Evolutionary conservation across 495 filamentous ascomycete genomes (phyloP).

Genomic region (Entonaema liquescens): DNA sequence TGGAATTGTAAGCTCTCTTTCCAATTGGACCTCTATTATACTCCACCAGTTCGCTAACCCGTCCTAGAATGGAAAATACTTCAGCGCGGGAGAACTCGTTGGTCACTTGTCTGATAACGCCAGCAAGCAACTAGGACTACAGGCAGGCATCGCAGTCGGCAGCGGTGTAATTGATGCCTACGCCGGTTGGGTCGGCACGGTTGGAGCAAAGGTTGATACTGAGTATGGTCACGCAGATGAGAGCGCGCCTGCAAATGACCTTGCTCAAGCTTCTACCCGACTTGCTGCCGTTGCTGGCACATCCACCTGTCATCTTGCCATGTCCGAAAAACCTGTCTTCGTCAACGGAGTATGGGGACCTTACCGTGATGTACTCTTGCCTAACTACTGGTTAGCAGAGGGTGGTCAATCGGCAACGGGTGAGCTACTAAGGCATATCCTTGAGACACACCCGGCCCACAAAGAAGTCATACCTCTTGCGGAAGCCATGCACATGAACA

Average conservation of each 20-base stretch:
- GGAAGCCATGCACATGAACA: constrained; percentile 78
- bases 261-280: constrained; percentile 89
- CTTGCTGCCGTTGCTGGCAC: constrained; percentile 96
- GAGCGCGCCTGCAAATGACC: constrained; percentile 73
- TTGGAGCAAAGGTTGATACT: constrained; percentile 90
- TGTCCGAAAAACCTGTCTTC: constrained; percentile 91
- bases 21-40: neutral
- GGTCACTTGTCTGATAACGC: constrained; percentile 86
- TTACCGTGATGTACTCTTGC: constrained; percentile 91
- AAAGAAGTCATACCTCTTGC: constrained; percentile 78
- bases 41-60: constrained; percentile 38
- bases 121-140: constrained; percentile 83
- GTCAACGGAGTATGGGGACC: constrained; percentile 96
- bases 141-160: constrained; percentile 87
- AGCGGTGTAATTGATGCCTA: constrained; percentile 98
- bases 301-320: constrained; percentile 94
- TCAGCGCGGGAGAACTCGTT: constrained; percentile 89
- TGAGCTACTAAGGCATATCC: constrained; percentile 89
- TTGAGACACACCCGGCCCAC: constrained; percentile 92
- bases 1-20: constrained; percentile 74
- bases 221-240: constrained; percentile 66
- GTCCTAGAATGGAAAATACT: constrained; percentile 82
- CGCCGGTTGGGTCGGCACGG: constrained; percentile 97
- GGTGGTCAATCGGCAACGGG: constrained; percentile 96
- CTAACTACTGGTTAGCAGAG: constrained; percentile 93